phyloP scores from a whole-genome alignment of 805 yeast species.

The Wickerhamiella azyma region DNA sequence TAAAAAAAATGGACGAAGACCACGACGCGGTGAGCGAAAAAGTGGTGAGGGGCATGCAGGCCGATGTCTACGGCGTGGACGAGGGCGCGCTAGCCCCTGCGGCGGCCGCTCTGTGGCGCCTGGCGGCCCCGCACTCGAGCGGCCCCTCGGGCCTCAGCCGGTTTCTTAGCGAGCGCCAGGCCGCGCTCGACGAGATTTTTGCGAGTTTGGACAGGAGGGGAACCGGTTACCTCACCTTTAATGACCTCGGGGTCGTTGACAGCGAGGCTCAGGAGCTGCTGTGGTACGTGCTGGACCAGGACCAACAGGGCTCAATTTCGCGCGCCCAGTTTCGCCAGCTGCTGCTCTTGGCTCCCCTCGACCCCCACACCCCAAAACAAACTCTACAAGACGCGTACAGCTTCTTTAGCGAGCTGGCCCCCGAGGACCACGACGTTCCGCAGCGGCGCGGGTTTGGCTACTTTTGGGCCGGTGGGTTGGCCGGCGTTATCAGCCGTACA shows the following conservation, averaged over 20 bases:
- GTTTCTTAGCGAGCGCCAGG: neutral
- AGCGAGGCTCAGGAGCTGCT: conserved; percentile 19
- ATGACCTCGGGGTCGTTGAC: neutral
- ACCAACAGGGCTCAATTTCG: conserved; percentile 54
- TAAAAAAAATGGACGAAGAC: neutral
- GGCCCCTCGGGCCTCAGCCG: neutral
- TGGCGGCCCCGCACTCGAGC: neutral
- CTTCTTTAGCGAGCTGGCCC: conserved; percentile 47
- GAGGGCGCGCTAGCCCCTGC: neutral
- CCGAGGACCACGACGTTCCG: conserved; percentile 31
- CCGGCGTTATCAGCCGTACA: conserved; percentile 92
- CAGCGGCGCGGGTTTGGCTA: conserved; percentile 80
- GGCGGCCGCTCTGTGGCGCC: neutral
- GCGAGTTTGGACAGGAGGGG: neutral
- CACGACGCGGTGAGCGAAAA: conserved; percentile 4
- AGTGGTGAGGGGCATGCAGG: conserved; percentile 1
- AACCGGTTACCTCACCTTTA: neutral
- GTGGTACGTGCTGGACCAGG: conserved; percentile 41
- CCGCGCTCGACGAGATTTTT: conserved; percentile 1
- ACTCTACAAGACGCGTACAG: conserved; percentile 61
- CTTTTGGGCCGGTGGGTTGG: conserved; percentile 86
- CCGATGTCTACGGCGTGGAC: neutral
- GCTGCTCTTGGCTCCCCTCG: conserved; percentile 58
- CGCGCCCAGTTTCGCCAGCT: conserved; percentile 81
- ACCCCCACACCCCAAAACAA: conserved; percentile 27